These are phyloP conservation scores for Cephalotrichum gorgonifer DNA, from an alignment of 2,329 filamentous ascomycete genomes.

Conservation along the genomic window DNA sequence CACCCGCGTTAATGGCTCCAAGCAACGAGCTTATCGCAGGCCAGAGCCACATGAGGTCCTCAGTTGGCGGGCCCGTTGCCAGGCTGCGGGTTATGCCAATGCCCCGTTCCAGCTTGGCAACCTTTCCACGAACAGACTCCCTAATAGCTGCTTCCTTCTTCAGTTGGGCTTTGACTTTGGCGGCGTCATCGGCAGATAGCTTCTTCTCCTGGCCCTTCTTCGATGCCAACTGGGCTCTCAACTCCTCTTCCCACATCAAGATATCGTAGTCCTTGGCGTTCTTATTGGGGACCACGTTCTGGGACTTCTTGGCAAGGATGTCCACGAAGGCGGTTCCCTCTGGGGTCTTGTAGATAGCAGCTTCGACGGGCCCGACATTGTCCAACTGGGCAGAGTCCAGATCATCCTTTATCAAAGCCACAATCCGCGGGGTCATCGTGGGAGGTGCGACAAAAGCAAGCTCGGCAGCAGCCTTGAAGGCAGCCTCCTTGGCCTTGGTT, in stretches of 20 bases:
- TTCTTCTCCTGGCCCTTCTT: slow-evolving; percentile 92
- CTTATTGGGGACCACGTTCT: slow-evolving; percentile 64
- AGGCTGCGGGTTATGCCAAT: slow-evolving; percentile 78
- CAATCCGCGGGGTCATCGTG: slow-evolving; percentile 62
- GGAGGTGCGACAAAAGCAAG: slow-evolving; percentile 89
- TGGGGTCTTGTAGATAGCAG: slow-evolving; percentile 83
- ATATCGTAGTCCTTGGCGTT: slow-evolving; percentile 93
- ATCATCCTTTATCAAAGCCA: slow-evolving; percentile 64
- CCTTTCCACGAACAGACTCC: slow-evolving; percentile 56
- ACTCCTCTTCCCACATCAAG: slow-evolving; percentile 92
- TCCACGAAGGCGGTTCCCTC: slow-evolving; percentile 85
- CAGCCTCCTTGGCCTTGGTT: slow-evolving; percentile 48
- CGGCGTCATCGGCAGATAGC: slow-evolving; percentile 76
- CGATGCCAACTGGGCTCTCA: slow-evolving; percentile 75
- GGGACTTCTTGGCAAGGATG: slow-evolving; percentile 74
- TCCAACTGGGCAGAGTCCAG: slow-evolving; percentile 60
- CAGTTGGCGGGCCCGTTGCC: slow-evolving; percentile 78
- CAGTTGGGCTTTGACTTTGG: slow-evolving; percentile 84
- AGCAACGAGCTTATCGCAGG: slow-evolving; percentile 66
- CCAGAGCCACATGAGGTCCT: slow-evolving; percentile 81
- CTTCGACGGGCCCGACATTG: slow-evolving; percentile 73
- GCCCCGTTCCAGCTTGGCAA: slow-evolving; percentile 66
- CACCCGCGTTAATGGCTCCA: slow-evolving; percentile 67
- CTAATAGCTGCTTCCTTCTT: slow-evolving; percentile 78
- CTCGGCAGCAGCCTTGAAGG: slow-evolving; percentile 78